These are phyloP conservation scores for Clarireedia paspali DNA, from an alignment of 2,329 filamentous ascomycete genomes.

Conservation along the genomic window DNA sequence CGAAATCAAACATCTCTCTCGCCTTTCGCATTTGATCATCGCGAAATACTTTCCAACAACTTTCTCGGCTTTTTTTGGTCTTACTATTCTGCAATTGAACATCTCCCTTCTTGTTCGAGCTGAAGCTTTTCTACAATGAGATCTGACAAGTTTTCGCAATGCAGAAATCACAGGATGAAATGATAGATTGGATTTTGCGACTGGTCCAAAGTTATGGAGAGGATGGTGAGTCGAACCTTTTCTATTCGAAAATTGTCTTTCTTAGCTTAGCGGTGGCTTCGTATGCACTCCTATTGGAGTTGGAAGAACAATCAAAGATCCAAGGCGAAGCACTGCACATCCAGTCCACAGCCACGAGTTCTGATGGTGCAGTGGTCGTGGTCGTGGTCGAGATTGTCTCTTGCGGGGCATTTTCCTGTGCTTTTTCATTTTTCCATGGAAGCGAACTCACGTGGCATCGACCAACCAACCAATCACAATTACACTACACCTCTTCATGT, in stretches of 20 bases:
- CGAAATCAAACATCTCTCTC: not conserved
- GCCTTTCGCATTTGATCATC: not conserved
- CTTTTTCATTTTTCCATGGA: not conserved
- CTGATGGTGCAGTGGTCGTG: slow-evolving; percentile 3
- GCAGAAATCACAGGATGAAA: slow-evolving; percentile 4
- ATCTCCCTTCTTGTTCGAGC: not conserved
- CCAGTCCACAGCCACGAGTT: too few relatives aligned
- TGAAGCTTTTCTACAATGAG: not conserved
- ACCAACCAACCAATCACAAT: not conserved
- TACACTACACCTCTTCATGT: not conserved
- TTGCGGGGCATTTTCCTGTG: not conserved
- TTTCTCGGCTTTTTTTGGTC: not conserved
- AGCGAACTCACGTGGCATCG: slow-evolving; percentile 6
- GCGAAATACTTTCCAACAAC: not conserved
- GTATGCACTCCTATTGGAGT: not conserved
- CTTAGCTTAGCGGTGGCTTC: not conserved
- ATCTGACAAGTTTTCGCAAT: slow-evolving; percentile 1
- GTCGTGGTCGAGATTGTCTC: not conserved
- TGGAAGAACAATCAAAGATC: not conserved
- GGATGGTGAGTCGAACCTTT: slow-evolving; percentile 1
- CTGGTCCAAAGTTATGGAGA: not conserved
- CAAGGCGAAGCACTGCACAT: too few relatives aligned
- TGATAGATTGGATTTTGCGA: slow-evolving; percentile 6
- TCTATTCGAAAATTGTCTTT: not conserved
- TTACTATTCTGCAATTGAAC: not conserved